phyloP scores from a whole-genome alignment of 2,329 filamentous ascomycete genomes.

The Hysterium pulicare region DNA sequence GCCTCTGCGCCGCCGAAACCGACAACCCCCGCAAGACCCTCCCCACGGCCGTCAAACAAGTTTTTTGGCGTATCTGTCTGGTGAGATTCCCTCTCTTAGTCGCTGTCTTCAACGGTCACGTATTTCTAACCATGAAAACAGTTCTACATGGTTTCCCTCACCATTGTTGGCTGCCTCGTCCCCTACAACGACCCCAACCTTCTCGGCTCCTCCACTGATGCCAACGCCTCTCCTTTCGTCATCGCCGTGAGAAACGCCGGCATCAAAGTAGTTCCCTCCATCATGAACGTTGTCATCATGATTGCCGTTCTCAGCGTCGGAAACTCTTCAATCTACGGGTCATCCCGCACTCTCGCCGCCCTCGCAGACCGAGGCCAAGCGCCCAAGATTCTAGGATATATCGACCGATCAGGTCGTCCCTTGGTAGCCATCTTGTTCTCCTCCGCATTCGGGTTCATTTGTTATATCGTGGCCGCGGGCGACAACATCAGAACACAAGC shows the following conservation, averaged over 20 bases:
- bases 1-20: conserved; percentile 73
- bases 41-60: conserved; percentile 84
- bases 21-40: conserved; percentile 77
- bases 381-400: conserved; percentile 53
- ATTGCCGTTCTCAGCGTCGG: conserved; percentile 82
- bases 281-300: conserved; percentile 89
- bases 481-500: conserved; percentile 39
- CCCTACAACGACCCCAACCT: conserved; percentile 65
- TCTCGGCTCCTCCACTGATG: conserved; percentile 58
- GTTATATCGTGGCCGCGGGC: conserved; percentile 51
- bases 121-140: conserved; percentile 7
- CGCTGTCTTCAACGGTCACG: conserved; percentile 2
- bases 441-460: conserved; percentile 53
- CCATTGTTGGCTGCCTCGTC: conserved; percentile 75
- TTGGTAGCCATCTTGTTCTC: conserved; percentile 50
- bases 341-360: conserved; percentile 79
- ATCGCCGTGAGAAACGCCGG: conserved; percentile 81
- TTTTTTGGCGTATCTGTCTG: conserved; percentile 86
- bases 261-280: conserved; percentile 70
- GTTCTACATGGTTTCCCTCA: conserved; percentile 79
- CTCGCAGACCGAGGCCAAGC: conserved; percentile 69
- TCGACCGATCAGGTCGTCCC: conserved; percentile 57
- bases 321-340: conserved; percentile 84
- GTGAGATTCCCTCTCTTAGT: conserved; percentile 11
- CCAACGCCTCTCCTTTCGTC: conserved; percentile 80